Evolutionary conservation across 2,329 filamentous ascomycete genomes (phyloP).

Genomic region (Beauveria caledonica): DNA sequence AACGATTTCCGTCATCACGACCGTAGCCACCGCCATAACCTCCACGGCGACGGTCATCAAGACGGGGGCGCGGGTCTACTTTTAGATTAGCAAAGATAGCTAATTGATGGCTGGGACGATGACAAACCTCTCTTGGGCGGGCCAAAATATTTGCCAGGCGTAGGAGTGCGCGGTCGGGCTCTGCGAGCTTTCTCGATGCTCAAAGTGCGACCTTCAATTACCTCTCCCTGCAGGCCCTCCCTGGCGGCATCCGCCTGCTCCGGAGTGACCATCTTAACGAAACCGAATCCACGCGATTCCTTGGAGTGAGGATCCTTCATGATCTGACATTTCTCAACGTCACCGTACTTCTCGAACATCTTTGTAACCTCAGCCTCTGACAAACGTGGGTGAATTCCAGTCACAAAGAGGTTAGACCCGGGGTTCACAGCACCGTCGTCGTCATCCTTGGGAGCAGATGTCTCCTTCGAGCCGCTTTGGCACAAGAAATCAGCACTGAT

Average conservation of each 20-base stretch:
- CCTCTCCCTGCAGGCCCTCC: conserved; percentile 89
- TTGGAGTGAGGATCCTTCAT: conserved; percentile 98
- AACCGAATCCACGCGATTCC: conserved; percentile 96
- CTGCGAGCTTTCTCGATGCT: conserved; percentile 99
- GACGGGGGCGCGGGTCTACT: conserved; percentile 34
- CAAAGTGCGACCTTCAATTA: conserved; percentile 88
- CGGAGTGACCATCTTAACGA: conserved; percentile 96
- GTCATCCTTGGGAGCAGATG: conserved; percentile 44
- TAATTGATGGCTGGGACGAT: background rate
- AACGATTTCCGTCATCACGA: conserved; percentile 42
- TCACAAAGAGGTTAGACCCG: conserved; percentile 97
- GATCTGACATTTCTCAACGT: conserved; percentile 98
- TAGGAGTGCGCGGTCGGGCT: conserved; percentile 88
- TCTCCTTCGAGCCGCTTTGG: conserved; percentile 42
- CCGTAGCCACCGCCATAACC: conserved; percentile 49
- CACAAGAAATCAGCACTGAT: background rate
- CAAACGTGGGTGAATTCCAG: conserved; percentile 90
- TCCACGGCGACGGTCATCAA: conserved; percentile 57
- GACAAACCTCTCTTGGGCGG: conserved; percentile 90
- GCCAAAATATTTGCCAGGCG: conserved; percentile 97
- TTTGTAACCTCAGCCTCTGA: conserved; percentile 84
- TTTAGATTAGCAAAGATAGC: conserved; percentile 1
- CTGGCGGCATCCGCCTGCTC: conserved; percentile 96
- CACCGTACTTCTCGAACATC: conserved; percentile 97
- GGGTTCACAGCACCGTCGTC: conserved; percentile 82